These are phyloP conservation scores for Kluyveromyces sp. DNA, from an alignment of 1,139 yeast species.

Conservation along the genomic window DNA sequence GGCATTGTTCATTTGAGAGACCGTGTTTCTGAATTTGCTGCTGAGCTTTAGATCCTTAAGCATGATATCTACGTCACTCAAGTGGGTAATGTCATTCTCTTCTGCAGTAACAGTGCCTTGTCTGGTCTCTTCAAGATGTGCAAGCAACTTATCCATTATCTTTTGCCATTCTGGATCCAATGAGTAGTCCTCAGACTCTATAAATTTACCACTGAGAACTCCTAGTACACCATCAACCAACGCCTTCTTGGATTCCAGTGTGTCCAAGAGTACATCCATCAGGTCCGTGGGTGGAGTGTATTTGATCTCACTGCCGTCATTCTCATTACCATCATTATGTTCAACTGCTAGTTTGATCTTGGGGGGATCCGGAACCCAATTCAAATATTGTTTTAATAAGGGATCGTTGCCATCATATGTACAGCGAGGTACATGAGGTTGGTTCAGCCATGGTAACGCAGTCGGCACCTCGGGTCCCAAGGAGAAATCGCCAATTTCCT, in stretches of 20 bases:
- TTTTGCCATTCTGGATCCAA: conserved; percentile 23
- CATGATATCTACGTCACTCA: conserved; percentile 71
- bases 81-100: conserved; percentile 39
- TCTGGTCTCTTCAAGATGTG: conserved; percentile 13
- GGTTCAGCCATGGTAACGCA: conserved; percentile 3
- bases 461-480: conserved; percentile 7
- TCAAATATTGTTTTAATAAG: conserved; percentile 30
- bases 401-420: conserved; percentile 13
- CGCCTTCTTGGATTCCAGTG: conserved; percentile 71
- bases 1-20: conserved; percentile 28
- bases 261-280: conserved; percentile 57
- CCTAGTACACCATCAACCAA: conserved; percentile 66
- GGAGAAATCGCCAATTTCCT: conserved; percentile 6
- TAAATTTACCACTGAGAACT: conserved; percentile 56
- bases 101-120: conserved; percentile 8
- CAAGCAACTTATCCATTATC: conserved; percentile 18
- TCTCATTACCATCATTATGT: conserved; percentile 31
- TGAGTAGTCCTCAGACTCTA: conserved; percentile 43
- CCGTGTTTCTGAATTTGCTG: conserved; percentile 27
- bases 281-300: conserved; percentile 50
- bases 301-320: conserved; percentile 40
- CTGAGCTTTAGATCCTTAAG: conserved; percentile 64
- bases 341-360: conserved; percentile 56
- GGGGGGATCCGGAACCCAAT: conserved; percentile 83
- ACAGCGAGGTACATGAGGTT: conserved; percentile 9